Evolutionary conservation across 1,284 basidiomycete genomes (phyloP), one percentile per base, ranked within the genome.

Genomic region (Anthracocystis panici-leucophaei): DNA sequence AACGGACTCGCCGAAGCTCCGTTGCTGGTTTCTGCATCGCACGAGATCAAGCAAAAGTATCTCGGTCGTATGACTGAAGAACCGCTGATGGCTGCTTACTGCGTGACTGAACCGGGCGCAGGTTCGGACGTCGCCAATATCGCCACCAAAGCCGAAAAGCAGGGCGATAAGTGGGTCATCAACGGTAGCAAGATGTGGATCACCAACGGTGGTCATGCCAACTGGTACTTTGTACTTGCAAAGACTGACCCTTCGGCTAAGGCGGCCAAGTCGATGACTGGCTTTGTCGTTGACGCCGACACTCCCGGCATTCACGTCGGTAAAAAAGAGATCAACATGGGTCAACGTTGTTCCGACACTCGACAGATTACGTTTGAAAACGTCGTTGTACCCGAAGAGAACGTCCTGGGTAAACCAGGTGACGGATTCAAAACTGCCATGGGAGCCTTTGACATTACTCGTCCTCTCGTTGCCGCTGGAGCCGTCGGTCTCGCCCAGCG

Each of bases 261-360:
- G 31, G 83, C 87, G 4, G 86, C 85, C 78, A 88, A 87, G 75
- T 84, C 87, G 11, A 88, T 89, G 86, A 88, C 87, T 0, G 89
- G 88, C 3, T 89, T 89, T 68, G 87, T 89, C 25, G 88, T 89
- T 29, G 89, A 89, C 50, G 88, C 86, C 18, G 86, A 88, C 69
- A 80, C 87, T 0, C 83, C 85, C 0, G 89, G 89, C 6, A 87
- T 89, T 61, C 74, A 78, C 62, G 64, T 77, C 8, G 81, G 81
- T 55, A 88, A 87, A 81, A 89, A 89, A 84, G 87, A 89, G 77
- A 87, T 89, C 77, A 89, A 89, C 83, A 89, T 89, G 88, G 89
- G 88, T 50, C 89, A 89, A 79, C 85, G 88, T 9, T 88, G 88
- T 72, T 88, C 88, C 1, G 88, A 89, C 77, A 89, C 88, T 7